phyloP scores from a whole-genome alignment of 2,329 filamentous ascomycete genomes.

The Orbilia oligospora region DNA sequence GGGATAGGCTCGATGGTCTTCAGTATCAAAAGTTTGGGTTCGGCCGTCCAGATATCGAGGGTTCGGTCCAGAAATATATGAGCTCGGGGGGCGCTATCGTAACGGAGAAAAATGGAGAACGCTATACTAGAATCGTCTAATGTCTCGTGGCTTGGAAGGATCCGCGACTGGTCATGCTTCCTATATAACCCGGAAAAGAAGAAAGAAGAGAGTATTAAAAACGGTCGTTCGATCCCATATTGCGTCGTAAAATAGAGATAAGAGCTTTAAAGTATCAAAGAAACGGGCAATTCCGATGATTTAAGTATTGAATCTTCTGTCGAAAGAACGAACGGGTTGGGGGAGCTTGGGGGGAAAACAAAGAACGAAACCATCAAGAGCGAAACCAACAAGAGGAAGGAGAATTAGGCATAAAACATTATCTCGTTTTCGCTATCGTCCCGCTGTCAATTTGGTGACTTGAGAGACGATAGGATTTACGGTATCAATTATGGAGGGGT shows the following conservation, averaged over 20 bases:
- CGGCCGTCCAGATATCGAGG: conserved; percentile 11
- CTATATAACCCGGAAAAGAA: conserved; percentile 44
- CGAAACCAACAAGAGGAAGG: conserved; percentile 11
- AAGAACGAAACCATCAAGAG: not conserved
- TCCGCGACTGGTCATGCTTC: conserved; percentile 57
- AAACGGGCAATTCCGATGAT: conserved; percentile 33
- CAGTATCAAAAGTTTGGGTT: not conserved
- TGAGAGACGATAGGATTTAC: conserved; percentile 23
- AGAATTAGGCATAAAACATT: conserved; percentile 50
- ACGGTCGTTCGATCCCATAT: conserved; percentile 49
- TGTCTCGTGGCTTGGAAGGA: conserved; percentile 53
- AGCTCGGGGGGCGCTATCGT: conserved; percentile 8
- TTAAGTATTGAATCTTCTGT: conserved; percentile 50
- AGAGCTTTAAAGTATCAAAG: conserved; percentile 40
- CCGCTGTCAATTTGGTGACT: not conserved
- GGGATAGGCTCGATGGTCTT: not conserved
- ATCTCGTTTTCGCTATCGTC: not conserved
- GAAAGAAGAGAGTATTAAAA: conserved; percentile 44
- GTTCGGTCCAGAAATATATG: conserved; percentile 6
- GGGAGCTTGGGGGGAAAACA: conserved; percentile 1
- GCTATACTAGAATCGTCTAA: not conserved
- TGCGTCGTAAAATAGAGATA: conserved; percentile 51
- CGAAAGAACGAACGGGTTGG: conserved; percentile 13
- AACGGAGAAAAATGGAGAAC: conserved; percentile 1
- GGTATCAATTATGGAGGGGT: conserved; percentile 11